phyloP scores from a whole-genome alignment of 495 filamentous ascomycete genomes.

The Aspergillus kassunensis region DNA sequence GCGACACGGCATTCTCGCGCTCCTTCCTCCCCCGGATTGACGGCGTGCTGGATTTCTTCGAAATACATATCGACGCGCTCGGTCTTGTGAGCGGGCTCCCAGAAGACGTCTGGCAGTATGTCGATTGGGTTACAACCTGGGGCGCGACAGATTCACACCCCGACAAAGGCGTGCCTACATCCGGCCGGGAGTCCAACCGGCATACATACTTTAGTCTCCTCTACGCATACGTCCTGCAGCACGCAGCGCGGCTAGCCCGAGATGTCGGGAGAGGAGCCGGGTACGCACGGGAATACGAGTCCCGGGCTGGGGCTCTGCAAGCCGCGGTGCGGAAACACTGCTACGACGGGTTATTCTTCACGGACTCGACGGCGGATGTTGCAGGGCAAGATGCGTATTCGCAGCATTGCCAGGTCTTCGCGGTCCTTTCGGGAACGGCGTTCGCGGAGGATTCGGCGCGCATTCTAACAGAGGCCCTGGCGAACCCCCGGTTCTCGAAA shows the following conservation, averaged over 20 bases:
- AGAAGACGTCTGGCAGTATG: slow-evolving; percentile 33
- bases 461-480: slow-evolving; percentile 22
- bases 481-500: slow-evolving; percentile 26
- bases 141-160: slow-evolving; percentile 30
- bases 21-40: slow-evolving; percentile 32
- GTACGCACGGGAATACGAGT: slow-evolving; percentile 30
- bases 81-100: slow-evolving; percentile 31
- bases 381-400: slow-evolving; percentile 27
- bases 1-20: slow-evolving; percentile 25
- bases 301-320: slow-evolving; percentile 19
- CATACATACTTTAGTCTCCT: slow-evolving; percentile 38
- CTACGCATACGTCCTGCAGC: slow-evolving; percentile 30
- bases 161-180: slow-evolving; percentile 35
- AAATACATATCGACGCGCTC: slow-evolving; percentile 23
- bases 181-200: slow-evolving; percentile 23
- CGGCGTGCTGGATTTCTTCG: slow-evolving; percentile 36
- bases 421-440: slow-evolving; percentile 29
- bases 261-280: slow-evolving; percentile 25
- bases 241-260: slow-evolving; percentile 25
- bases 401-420: slow-evolving; percentile 36
- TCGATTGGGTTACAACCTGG: slow-evolving; percentile 40
- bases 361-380: slow-evolving; percentile 26
- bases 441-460: slow-evolving; percentile 1
- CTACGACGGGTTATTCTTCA: slow-evolving; percentile 32
- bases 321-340: slow-evolving; percentile 28